Evolutionary conservation across 2,329 filamentous ascomycete species (phyloP).

Genomic region (Aspergillus piperis): DNA sequence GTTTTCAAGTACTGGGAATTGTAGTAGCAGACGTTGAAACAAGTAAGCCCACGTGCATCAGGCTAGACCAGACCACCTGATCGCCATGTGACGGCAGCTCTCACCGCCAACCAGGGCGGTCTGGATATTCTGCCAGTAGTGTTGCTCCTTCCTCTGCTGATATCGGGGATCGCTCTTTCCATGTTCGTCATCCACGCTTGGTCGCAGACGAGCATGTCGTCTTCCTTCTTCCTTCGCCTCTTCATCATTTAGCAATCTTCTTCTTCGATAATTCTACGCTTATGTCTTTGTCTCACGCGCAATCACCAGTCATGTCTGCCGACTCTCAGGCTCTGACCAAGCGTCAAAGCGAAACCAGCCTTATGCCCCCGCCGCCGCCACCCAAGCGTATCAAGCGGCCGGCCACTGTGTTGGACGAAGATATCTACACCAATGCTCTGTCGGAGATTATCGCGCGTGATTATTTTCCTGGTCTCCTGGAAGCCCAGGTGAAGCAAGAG

Average conservation of each 20-base stretch:
- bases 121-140: neutral
- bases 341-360: conserved; percentile 48
- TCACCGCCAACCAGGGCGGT: neutral
- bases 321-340: conserved; percentile 37
- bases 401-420: conserved; percentile 84
- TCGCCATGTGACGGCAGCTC: neutral
- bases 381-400: conserved; percentile 91
- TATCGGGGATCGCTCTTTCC: neutral
- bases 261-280: neutral
- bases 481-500: conserved; percentile 84
- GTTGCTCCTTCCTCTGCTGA: neutral
- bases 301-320: conserved; percentile 29
- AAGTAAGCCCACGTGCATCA: neutral
- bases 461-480: conserved; percentile 90
- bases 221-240: neutral
- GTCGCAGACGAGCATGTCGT: neutral
- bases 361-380: conserved; percentile 86
- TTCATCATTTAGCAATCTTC: neutral
- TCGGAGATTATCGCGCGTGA: conserved; percentile 95
- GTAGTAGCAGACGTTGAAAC: neutral
- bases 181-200: neutral
- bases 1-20: neutral
- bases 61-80: neutral
- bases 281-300: no score
- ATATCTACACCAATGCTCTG: conserved; percentile 84